Evolutionary conservation across 2,329 filamentous ascomycete species (phyloP).

Genomic region (Basipetospora sp.): DNA sequence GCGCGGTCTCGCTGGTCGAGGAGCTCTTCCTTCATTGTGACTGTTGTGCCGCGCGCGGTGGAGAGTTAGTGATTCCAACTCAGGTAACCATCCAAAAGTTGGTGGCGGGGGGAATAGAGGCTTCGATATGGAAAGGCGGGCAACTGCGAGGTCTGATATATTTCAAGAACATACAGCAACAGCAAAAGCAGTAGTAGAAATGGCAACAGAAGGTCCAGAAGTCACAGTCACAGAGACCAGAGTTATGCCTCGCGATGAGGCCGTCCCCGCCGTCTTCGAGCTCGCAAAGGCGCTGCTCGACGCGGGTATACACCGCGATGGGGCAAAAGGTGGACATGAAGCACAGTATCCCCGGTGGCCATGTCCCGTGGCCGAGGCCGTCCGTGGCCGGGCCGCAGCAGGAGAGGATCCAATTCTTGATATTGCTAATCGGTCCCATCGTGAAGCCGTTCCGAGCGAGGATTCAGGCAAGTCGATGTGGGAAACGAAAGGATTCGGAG

Average conservation of each 20-base stretch:
- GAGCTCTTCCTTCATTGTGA: neutral
- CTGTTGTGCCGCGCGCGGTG: neutral
- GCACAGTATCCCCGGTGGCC: neutral
- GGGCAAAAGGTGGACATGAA: neutral
- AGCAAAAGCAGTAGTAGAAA: slow-evolving; percentile 3
- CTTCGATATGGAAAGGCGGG: too few relatives aligned
- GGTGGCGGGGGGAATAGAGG: too few relatives aligned
- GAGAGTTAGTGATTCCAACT: too few relatives aligned
- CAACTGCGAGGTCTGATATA: too few relatives aligned
- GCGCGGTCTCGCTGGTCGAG: slow-evolving; percentile 2
- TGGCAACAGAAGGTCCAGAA: neutral
- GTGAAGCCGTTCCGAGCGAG: too few relatives aligned
- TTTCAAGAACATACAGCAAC: neutral
- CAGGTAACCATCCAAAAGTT: too few relatives aligned
- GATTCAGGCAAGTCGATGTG: too few relatives aligned
- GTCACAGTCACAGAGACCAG: neutral
- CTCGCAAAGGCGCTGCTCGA: slow-evolving; percentile 4
- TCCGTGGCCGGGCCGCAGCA: neutral
- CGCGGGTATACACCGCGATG: neutral
- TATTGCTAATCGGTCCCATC: too few relatives aligned
- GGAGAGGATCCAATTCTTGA: too few relatives aligned
- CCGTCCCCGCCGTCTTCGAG: slow-evolving; percentile 2
- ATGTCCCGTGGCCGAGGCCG: neutral
- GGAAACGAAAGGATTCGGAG: too few relatives aligned
- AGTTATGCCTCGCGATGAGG: neutral